Conservation (phyloP, 73 alveolate genomes). For the Paramecium octaurelia region DNA sequence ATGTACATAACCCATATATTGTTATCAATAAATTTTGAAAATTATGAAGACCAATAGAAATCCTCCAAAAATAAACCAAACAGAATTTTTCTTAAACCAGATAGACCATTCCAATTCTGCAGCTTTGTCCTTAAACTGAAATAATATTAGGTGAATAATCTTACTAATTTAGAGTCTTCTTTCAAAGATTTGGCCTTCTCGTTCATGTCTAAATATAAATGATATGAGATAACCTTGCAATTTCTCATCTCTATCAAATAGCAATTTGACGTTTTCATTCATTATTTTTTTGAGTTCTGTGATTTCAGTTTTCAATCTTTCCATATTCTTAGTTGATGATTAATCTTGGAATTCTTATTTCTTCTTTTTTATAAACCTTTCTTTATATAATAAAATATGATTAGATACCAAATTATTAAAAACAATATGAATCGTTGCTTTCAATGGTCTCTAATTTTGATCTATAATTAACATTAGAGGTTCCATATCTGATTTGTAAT, state of each 20-base stretch:
- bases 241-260: slow-evolving; percentile 28
- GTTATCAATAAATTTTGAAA: neutral
- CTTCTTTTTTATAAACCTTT: slow-evolving; percentile 7
- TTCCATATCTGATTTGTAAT: neutral
- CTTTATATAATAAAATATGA: neutral
- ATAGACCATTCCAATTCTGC: slow-evolving; percentile 19
- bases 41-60: neutral
- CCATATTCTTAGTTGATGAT: neutral
- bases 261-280: slow-evolving; percentile 18
- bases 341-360: slow-evolving; percentile 2
- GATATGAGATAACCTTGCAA: neutral
- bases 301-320: slow-evolving; percentile 6
- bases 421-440: slow-evolving; percentile 27
- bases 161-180: slow-evolving; percentile 6
- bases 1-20: neutral
- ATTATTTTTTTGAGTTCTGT: slow-evolving; percentile 12
- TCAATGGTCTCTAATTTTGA: slow-evolving; percentile 20
- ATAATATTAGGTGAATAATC: neutral
- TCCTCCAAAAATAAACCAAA: neutral
- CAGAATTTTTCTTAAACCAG: slow-evolving; percentile 16
- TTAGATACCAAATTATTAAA: slow-evolving; percentile 6
- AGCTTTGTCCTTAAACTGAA: slow-evolving; percentile 37
- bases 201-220: neutral
- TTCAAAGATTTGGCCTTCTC: neutral
- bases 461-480: slow-evolving; percentile 27